These are phyloP conservation scores for Phytophthora fragariaefolia DNA, from an alignment of 352 stramenopile species.

Conservation along the genomic window DNA sequence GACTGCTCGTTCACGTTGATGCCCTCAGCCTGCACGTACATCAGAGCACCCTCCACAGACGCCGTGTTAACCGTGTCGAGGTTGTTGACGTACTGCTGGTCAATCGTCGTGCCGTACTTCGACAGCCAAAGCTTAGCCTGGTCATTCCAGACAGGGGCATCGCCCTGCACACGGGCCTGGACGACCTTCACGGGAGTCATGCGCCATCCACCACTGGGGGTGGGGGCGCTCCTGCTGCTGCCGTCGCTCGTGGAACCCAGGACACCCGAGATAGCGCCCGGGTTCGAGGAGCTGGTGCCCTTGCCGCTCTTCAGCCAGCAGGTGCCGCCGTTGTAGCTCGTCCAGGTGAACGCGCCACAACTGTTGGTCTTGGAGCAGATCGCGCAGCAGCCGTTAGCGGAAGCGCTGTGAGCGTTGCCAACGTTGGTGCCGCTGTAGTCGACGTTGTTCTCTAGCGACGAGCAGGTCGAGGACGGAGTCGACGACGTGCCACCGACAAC, in stretches of 20 bases:
- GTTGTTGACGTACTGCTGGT: not conserved
- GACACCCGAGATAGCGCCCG: not conserved
- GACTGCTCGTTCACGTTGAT: constrained; percentile 2
- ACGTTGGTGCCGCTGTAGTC: not conserved
- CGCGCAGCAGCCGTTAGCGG: not conserved
- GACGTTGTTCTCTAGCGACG: not conserved
- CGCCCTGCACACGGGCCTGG: not conserved
- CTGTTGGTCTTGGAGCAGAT: not conserved
- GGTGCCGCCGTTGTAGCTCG: not conserved
- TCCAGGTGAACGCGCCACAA: not conserved
- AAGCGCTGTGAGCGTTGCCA: not conserved
- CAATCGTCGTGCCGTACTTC: not conserved
- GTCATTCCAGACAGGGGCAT: not conserved
- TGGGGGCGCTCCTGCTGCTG: not conserved
- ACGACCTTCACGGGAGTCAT: not conserved
- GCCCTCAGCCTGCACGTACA: constrained; percentile 1
- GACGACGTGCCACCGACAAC: no score
- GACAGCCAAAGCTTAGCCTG: constrained; percentile 1
- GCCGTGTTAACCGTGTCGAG: not conserved
- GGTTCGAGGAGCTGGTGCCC: not conserved
- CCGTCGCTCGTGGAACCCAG: not conserved
- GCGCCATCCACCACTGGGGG: not conserved
- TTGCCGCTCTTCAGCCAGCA: not conserved
- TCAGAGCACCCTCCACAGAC: not conserved
- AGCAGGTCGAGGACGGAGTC: not conserved